phyloP scores from a whole-genome alignment of 2,329 filamentous ascomycete species.

The Cercospora citrullina region DNA sequence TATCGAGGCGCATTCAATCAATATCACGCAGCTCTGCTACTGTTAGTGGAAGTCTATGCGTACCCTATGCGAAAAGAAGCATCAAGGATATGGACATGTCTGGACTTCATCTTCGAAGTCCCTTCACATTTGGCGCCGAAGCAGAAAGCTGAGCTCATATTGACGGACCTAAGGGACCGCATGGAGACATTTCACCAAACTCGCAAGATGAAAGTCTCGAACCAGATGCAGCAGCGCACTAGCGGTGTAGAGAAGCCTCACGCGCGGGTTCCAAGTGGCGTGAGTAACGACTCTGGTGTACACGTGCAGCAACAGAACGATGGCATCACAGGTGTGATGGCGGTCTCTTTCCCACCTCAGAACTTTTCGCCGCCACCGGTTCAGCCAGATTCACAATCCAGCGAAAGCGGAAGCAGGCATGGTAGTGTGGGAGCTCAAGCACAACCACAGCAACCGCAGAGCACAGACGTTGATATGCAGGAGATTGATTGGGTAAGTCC shows the following conservation, averaged over 20 bases:
- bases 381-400: constrained; percentile 23
- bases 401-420: constrained; percentile 27
- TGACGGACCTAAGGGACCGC: constrained; percentile 63
- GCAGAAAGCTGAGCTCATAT: constrained; percentile 61
- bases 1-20: constrained; percentile 70
- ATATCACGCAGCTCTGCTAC: constrained; percentile 68
- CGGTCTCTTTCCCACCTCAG: constrained; percentile 23
- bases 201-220: constrained; percentile 50
- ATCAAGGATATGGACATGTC: constrained; percentile 66
- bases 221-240: constrained; percentile 36
- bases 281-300: constrained; percentile 15
- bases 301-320: constrained; percentile 23
- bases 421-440: constrained; percentile 22
- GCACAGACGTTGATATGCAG: constrained; percentile 41
- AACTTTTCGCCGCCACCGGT: constrained; percentile 32
- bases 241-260: constrained; percentile 5
- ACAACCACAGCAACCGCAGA: neutral
- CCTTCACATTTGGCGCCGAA: constrained; percentile 54
- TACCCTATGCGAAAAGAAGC: constrained; percentile 59
- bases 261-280: neutral
- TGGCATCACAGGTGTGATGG: constrained; percentile 5
- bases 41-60: constrained; percentile 67
- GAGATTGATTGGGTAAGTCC: constrained; percentile 66
- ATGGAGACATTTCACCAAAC: constrained; percentile 60
- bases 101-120: constrained; percentile 71